Evolutionary conservation across 1,284 basidiomycete species (phyloP), one percentile per base, ranked within the genome.

Genomic region (Coniophora puteana): DNA sequence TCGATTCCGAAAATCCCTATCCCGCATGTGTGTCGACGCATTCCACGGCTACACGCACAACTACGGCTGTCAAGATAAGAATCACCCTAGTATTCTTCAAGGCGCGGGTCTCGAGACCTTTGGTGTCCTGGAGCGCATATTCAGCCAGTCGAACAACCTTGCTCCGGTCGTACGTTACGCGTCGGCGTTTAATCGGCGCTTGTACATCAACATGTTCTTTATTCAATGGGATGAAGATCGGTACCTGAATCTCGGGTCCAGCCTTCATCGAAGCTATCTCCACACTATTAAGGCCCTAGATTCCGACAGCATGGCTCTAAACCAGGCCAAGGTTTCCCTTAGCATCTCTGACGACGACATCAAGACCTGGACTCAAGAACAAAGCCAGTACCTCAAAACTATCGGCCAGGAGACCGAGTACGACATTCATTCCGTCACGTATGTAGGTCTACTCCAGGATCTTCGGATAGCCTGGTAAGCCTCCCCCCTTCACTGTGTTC

Each of bases 1-100:
- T 1, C 20, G 24, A 16, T 36, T 36, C 12, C 7, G 24, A 4
- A 12, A 36, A 36, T 36, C 17, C 12, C 12, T 21, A 37, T 14
- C 3, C 36, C 38, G 36, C 10, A 27, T 38, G 48, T 43, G 48
- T 42, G 51, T 60, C 12, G 51, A 51, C 11, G 50, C 53, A 1
- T 67, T 67, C 45, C 61, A 66, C 37, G 60, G 66, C 0, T 61
- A 66, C 35, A 44, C 57, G 1, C 66, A 68, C 45, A 61, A 63
- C 29, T 54, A 53, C n/a, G 5, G 25, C 0, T 69, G 67, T 40
- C 66, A 66, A 34, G 38, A 56, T 1, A 12, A 44, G 1, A 51
- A 55, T 39, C 65, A 66, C 41, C 63, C 63, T 0, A 46, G 55
- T 6, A 50, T 54, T 36, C 50, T 59, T 13, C 14, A 44, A 1